Conservation (phyloP, 192 early-diverging fungal genomes). For the Coemansia umbellata region DNA sequence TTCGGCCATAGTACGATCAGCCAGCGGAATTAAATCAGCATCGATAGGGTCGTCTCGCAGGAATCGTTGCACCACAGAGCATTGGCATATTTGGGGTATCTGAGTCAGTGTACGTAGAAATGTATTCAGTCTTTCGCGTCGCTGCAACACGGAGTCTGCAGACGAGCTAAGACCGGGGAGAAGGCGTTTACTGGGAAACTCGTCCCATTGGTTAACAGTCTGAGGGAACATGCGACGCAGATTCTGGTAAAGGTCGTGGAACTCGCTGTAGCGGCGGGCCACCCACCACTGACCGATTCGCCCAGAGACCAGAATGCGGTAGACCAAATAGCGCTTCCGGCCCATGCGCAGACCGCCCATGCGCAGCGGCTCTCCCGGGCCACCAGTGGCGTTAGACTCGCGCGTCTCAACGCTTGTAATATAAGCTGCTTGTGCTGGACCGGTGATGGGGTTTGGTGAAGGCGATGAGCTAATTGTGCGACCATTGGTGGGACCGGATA, state of each 20-base stretch:
- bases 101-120: slow-evolving; percentile 33
- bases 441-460: background rate
- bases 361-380: slow-evolving; percentile 21
- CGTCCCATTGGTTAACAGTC: slow-evolving; percentile 27
- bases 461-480: background rate
- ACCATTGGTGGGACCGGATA: slow-evolving; percentile 1
- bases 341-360: slow-evolving; percentile 45
- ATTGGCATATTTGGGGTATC: slow-evolving; percentile 18
- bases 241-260: slow-evolving; percentile 34
- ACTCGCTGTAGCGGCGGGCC: slow-evolving; percentile 44
- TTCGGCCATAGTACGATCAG: slow-evolving; percentile 20
- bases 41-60: slow-evolving; percentile 39
- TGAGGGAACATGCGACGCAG: slow-evolving; percentile 38
- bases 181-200: slow-evolving; percentile 46
- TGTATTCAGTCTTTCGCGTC: slow-evolving; percentile 38
- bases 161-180: slow-evolving; percentile 37
- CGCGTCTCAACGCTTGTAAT: slow-evolving; percentile 47
- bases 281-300: slow-evolving; percentile 44
- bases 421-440: slow-evolving; percentile 12
- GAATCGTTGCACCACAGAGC: slow-evolving; percentile 33
- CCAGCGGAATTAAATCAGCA: slow-evolving; percentile 22
- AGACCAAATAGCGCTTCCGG: slow-evolving; percentile 42
- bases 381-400: slow-evolving; percentile 13
- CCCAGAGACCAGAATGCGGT: slow-evolving; percentile 43
- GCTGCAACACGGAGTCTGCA: slow-evolving; percentile 38